These are phyloP conservation scores for Tanacetum coccineum DNA, from an alignment of 129 eudicot species.

Conservation along the genomic window DNA sequence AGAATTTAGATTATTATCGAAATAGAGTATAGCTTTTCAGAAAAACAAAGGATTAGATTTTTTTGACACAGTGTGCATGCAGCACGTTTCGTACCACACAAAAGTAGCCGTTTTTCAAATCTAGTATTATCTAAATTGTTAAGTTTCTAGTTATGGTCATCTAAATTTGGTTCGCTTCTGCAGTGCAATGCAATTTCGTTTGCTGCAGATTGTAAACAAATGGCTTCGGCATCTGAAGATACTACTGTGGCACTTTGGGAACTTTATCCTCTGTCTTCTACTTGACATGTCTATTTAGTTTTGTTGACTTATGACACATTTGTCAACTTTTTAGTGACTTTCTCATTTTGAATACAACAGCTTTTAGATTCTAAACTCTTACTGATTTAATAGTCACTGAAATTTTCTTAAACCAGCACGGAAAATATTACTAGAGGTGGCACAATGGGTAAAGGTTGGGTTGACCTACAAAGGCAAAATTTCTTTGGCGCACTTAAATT, in stretches of 20 bases:
- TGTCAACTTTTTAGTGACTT: neutral
- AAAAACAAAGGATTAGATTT: too few species aligned
- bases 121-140: too few species aligned
- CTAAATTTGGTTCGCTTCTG: slow-evolving; percentile 17
- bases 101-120: too few species aligned
- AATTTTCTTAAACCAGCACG: too few species aligned
- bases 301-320: neutral
- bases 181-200: slow-evolving; percentile 83
- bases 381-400: too few species aligned
- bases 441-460: too few species aligned
- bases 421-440: too few species aligned
- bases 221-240: slow-evolving; percentile 92
- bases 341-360: neutral
- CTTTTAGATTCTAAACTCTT: neutral
- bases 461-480: too few species aligned
- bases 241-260: slow-evolving; percentile 83
- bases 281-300: slow-evolving; percentile 11
- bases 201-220: slow-evolving; percentile 49
- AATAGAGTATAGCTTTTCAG: too few species aligned
- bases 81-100: too few species aligned
- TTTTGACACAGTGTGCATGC: too few species aligned
- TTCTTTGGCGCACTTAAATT: too few species aligned
- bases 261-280: slow-evolving; percentile 57
- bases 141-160: neutral
- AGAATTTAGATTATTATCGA: neutral